Base-by-base conservation (phyloP, 495 filamentous ascomycete genomes). In the Penicillium egyptiacum region DNA sequence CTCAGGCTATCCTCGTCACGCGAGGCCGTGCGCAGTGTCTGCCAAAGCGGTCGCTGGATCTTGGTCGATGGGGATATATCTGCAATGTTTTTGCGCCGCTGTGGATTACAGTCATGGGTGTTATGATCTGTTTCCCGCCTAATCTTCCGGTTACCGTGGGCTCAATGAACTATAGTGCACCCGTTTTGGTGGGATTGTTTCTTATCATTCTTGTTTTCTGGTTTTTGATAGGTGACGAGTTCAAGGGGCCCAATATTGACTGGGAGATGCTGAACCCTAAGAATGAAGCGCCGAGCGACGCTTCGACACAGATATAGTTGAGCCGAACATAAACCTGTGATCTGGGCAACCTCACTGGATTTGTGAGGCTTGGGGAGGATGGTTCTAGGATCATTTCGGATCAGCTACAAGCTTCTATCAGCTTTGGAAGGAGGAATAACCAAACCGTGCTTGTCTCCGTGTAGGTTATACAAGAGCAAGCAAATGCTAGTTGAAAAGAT, bases 121-220 rank as follows among this genome's bases (percentile, higher is more conserved):
- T 49, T 17, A 12, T 35, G 46, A 19, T 49, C n/a, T 49, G 46
- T 35, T 31, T 31, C 16, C n/a, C 46, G 2, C 30, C 30, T 31
- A 31, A 5, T 19, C 46, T 49, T 30, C 25, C 46, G 0, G 70
- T 70, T 0, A 61, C 54, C 1, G 28, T 56, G 2, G 48, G 40
- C 3, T 68, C 62, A 22, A 73, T 73, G 65, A 76, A 75, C 55
- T 75, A 71, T 46, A 65, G 63, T 1, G 50, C 60, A 6, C 63
- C 70, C 0, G 59, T 72, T 17, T 48, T 73, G 9, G 62, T 65
- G 2, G 67, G 66, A 1, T 43, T 72, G 12, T 62, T 62, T 12
- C 2, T 62, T 2, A 54, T 69, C 26, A 65, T 73, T 23, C 43
- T 65, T 43, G 5, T 42, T 1, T 45, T 65, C 43, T 76, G 73